Percentiles rank a stretch among this genome's conserved stretches.
Evolutionary conservation across 2,329 filamentous ascomycete genomes (phyloP).

Genomic region (Aspergillus texensis): DNA sequence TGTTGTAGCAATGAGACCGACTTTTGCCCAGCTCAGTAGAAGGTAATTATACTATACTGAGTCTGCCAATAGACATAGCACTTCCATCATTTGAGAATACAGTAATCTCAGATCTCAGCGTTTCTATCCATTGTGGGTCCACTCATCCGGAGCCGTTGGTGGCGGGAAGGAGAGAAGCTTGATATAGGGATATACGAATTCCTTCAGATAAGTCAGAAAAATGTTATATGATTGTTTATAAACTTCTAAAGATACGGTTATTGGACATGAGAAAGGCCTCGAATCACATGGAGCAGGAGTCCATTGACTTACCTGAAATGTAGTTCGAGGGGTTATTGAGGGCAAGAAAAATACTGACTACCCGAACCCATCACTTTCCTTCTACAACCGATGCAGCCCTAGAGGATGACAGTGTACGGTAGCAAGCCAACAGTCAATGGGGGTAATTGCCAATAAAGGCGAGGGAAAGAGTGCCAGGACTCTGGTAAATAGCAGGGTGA

Average conservation of each 20-base stretch:
- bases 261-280: not conserved
- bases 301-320: conserved; percentile 14
- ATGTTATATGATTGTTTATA: not conserved
- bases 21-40: not conserved
- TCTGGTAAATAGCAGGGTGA: not conserved
- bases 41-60: not conserved
- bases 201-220: conserved; percentile 18
- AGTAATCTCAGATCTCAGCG: conserved; percentile 25
- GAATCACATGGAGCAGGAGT: not conserved
- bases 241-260: not conserved
- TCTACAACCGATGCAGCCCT: conserved; percentile 2
- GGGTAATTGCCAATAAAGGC: not conserved
- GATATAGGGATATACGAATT: conserved; percentile 16
- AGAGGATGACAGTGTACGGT: not conserved
- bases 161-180: conserved; percentile 16
- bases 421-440: not conserved
- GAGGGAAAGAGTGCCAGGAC: not conserved
- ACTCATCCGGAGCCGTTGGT: conserved; percentile 22
- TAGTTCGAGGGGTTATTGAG: conserved; percentile 8
- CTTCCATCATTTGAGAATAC: conserved; percentile 17
- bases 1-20: not conserved
- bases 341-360: conserved; percentile 2
- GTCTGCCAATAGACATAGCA: not conserved
- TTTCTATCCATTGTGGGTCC: conserved; percentile 29
- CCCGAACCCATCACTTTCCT: conserved; percentile 6